These are phyloP conservation scores for Penicillium sp. DNA, from an alignment of 2,329 filamentous ascomycete genomes.

Conservation along the genomic window DNA sequence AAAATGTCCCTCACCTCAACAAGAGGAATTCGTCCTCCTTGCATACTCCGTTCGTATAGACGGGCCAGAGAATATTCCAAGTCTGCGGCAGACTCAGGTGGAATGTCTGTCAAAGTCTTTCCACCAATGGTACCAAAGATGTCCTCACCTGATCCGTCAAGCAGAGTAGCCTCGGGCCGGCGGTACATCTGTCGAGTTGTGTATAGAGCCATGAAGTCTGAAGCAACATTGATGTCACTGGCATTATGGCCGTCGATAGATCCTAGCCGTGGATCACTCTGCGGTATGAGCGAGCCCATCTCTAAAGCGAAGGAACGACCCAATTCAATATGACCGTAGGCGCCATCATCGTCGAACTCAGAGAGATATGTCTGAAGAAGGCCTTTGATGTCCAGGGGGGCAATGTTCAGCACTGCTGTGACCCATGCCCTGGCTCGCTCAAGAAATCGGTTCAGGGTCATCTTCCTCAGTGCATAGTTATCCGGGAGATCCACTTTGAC, in stretches of 20 bases:
- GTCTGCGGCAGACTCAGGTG: conserved; percentile 38
- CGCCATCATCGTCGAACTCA: conserved; percentile 86
- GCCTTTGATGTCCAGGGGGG: conserved; percentile 91
- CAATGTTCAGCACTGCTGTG: conserved; percentile 72
- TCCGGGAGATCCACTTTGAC: conserved; percentile 91
- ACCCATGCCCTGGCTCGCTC: conserved; percentile 79
- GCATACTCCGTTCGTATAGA: conserved; percentile 68
- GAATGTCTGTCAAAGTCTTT: conserved; percentile 5
- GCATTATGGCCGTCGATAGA: conserved; percentile 75
- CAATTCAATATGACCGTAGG: conserved; percentile 86
- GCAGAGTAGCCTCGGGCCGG: conserved; percentile 67
- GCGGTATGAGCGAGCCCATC: conserved; percentile 82
- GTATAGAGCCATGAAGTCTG: conserved; percentile 95
- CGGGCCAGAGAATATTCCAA: conserved; percentile 63
- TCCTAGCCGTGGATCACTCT: conserved; percentile 76
- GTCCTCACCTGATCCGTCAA: conserved; percentile 8
- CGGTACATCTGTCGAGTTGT: conserved; percentile 95
- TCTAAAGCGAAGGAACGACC: conserved; percentile 93
- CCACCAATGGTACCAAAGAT: conserved; percentile 8
- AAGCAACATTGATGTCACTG: conserved; percentile 81
- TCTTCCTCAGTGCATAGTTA: conserved; percentile 77
- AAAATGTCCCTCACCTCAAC: conserved; percentile 77
- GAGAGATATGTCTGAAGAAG: conserved; percentile 94
- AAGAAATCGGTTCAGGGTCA: conserved; percentile 75
- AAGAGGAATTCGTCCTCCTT: conserved; percentile 67